These are phyloP conservation scores for Euphorbia peplus DNA, from an alignment of 345 rosid genomes.

Conservation along the genomic window DNA sequence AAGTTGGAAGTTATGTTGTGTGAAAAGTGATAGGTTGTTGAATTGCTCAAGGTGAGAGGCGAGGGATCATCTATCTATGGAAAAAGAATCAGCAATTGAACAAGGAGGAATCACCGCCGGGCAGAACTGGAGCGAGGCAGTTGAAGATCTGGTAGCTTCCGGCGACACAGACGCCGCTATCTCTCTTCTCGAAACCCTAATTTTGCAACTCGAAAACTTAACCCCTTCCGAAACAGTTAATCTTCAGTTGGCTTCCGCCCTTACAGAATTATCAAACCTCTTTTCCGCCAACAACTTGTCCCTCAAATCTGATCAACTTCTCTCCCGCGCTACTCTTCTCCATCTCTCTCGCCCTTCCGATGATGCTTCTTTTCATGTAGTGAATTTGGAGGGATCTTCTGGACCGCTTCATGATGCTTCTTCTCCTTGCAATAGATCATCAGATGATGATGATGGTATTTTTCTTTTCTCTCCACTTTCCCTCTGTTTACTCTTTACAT, in stretches of 20 bases:
- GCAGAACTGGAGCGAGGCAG: constrained; percentile 73
- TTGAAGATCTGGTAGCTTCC: constrained; percentile 66
- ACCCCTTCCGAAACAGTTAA: constrained; percentile 25
- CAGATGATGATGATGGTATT: constrained; percentile 79
- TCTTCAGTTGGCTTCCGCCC: constrained; percentile 59
- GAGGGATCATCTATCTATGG: too few species aligned
- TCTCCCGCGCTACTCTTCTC: constrained; percentile 53
- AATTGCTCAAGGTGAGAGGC: too few species aligned
- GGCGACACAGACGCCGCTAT: constrained; percentile 62
- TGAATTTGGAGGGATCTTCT: constrained; percentile 26
- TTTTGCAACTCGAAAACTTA: constrained; percentile 39
- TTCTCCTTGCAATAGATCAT: constrained; percentile 34
- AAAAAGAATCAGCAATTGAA: constrained; percentile 8
- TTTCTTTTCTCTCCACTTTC: neutral
- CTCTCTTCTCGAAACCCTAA: constrained; percentile 59
- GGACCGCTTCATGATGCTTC: constrained; percentile 20
- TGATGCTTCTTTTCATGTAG: constrained; percentile 33
- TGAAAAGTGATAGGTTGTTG: too few species aligned
- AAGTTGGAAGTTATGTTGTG: too few species aligned
- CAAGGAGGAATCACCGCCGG: constrained; percentile 18
- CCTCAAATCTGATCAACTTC: constrained; percentile 68
- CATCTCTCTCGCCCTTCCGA: constrained; percentile 33
- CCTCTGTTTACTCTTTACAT: neutral
- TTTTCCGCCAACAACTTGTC: constrained; percentile 71
- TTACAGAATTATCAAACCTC: constrained; percentile 58